Evolutionary conservation across 2,329 filamentous ascomycete species (phyloP).

Genomic region (Remersonia thermophila): DNA sequence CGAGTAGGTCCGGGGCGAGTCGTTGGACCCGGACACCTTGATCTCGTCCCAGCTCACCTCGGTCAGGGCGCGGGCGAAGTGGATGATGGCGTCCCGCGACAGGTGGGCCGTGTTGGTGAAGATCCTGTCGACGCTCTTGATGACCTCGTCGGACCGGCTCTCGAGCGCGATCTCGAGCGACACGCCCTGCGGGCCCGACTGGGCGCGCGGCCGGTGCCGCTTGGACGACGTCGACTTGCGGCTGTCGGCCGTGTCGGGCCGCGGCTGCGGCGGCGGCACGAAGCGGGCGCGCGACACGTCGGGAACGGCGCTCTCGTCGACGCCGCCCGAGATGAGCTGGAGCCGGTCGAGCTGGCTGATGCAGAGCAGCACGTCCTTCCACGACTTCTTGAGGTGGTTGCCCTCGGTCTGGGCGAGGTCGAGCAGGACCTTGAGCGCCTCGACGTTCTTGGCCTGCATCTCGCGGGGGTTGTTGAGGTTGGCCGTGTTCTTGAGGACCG

Average conservation of each 20-base stretch:
- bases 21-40: slow-evolving; percentile 88
- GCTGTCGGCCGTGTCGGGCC: slow-evolving; percentile 42
- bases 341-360: slow-evolving; percentile 92
- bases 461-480: slow-evolving; percentile 93
- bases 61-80: slow-evolving; percentile 83
- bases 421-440: slow-evolving; percentile 81
- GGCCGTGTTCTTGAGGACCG: slow-evolving; percentile 81
- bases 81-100: slow-evolving; percentile 85
- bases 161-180: slow-evolving; percentile 78
- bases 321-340: slow-evolving; percentile 86
- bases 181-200: slow-evolving; percentile 50
- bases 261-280: slow-evolving; percentile 34
- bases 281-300: slow-evolving; percentile 80
- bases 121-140: slow-evolving; percentile 86
- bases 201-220: slow-evolving; percentile 38
- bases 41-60: slow-evolving; percentile 99
- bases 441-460: slow-evolving; percentile 91
- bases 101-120: slow-evolving; percentile 94
- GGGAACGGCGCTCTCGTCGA: slow-evolving; percentile 83
- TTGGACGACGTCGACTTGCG: slow-evolving; percentile 55
- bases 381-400: slow-evolving; percentile 76
- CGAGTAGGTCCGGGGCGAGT: slow-evolving; percentile 92
- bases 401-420: slow-evolving; percentile 91
- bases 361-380: slow-evolving; percentile 90
- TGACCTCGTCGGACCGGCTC: slow-evolving; percentile 82